These are phyloP conservation scores for Vararia minispora DNA, from an alignment of 768 basidiomycete species.

Conservation along the genomic window DNA sequence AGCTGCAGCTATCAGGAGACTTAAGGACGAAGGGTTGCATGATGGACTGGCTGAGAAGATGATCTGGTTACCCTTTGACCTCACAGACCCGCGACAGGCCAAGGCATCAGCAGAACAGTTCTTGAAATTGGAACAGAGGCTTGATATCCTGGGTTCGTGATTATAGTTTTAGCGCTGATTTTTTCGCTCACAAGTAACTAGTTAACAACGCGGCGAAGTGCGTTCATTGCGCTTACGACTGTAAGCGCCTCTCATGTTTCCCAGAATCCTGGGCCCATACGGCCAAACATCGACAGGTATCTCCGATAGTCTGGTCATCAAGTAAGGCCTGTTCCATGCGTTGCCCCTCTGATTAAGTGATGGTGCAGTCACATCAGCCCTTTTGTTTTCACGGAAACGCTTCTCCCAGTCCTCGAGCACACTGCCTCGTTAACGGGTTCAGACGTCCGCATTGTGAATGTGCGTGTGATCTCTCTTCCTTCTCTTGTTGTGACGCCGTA, in stretches of 20 bases:
- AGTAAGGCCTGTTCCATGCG: constrained; percentile 23
- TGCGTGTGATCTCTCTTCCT: constrained; percentile 18
- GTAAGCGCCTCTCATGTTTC: background rate
- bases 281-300: constrained; percentile 9
- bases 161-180: constrained; percentile 16
- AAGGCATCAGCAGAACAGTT: constrained; percentile 27
- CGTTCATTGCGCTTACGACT: constrained; percentile 7
- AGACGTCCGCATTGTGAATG: constrained; percentile 53
- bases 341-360: constrained; percentile 15
- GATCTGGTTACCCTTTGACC: constrained; percentile 27
- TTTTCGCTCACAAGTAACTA: constrained; percentile 5
- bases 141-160: constrained; percentile 32
- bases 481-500: background rate
- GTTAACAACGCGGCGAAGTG: constrained; percentile 50
- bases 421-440: constrained; percentile 36
- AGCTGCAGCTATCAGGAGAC: constrained; percentile 21
- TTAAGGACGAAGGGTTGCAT: constrained; percentile 22
- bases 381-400: constrained; percentile 39
- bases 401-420: constrained; percentile 39
- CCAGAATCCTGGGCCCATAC: constrained; percentile 9
- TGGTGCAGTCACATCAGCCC: constrained; percentile 41
- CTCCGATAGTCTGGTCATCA: constrained; percentile 27
- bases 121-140: constrained; percentile 26
- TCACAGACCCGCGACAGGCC: constrained; percentile 25
- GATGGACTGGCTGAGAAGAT: constrained; percentile 22